A percentile compares a stretch with the other conserved stretches of the same genome.
Conservation (phyloP, 192 early-diverging fungal species). For the Coemansia guatemalensis region DNA sequence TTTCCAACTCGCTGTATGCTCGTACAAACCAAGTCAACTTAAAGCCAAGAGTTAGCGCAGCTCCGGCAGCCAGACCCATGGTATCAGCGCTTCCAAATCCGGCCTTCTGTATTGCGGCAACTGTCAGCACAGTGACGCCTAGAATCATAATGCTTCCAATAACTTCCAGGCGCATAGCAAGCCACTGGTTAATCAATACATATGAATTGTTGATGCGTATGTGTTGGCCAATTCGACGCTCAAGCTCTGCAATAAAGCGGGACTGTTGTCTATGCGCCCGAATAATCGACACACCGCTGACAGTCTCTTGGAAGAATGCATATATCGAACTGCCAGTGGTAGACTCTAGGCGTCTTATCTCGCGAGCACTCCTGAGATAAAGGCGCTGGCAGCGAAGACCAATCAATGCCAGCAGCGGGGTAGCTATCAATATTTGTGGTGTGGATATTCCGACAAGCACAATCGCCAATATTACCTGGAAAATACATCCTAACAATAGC, state of each 20-base stretch:
- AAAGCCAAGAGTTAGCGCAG: conserved; percentile 69
- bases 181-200: conserved; percentile 67
- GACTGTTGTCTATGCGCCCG: conserved; percentile 60
- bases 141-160: conserved; percentile 79
- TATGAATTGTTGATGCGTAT: conserved; percentile 80
- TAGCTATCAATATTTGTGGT: conserved; percentile 54
- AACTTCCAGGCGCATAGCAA: conserved; percentile 76
- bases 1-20: conserved; percentile 70
- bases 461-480: conserved; percentile 43
- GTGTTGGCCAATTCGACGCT: conserved; percentile 73
- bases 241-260: conserved; percentile 70
- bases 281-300: conserved; percentile 63
- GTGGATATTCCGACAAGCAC: conserved; percentile 49
- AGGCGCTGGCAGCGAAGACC: conserved; percentile 54
- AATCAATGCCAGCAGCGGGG: conserved; percentile 54
- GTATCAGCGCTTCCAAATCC: conserved; percentile 68
- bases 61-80: conserved; percentile 65
- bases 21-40: conserved; percentile 89
- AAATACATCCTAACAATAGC: conserved; percentile 51
- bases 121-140: conserved; percentile 72
- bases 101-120: conserved; percentile 60
- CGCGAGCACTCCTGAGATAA: conserved; percentile 70
- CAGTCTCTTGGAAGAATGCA: conserved; percentile 60
- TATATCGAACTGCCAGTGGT: conserved; percentile 72
- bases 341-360: conserved; percentile 77